Evolutionary conservation across 805 yeast species (phyloP).

Genomic region (Suhomyces sp.): DNA sequence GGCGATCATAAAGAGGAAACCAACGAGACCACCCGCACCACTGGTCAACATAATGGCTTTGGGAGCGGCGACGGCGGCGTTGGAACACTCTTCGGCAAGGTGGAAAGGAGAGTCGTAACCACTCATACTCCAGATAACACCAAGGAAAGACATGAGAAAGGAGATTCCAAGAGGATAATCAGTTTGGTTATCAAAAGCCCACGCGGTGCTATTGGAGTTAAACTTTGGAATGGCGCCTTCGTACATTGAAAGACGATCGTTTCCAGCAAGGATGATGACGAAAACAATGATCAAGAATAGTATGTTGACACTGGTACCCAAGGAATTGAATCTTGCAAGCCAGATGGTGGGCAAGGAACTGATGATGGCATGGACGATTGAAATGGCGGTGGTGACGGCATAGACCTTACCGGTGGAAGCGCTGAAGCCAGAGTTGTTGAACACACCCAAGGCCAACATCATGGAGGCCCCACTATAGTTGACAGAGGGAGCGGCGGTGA

Average conservation of each 20-base stretch:
- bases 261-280: slow-evolving; percentile 54
- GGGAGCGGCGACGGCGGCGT: slow-evolving; percentile 66
- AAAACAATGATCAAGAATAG: slow-evolving; percentile 51
- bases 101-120: slow-evolving; percentile 78
- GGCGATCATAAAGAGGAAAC: slow-evolving; percentile 57
- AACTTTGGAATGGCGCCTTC: slow-evolving; percentile 42
- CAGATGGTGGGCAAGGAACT: slow-evolving; percentile 55
- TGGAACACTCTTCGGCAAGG: slow-evolving; percentile 68
- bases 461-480: slow-evolving; percentile 56
- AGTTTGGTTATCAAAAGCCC: slow-evolving; percentile 57
- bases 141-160: slow-evolving; percentile 54
- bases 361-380: slow-evolving; percentile 46
- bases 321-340: slow-evolving; percentile 51
- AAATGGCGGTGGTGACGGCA: slow-evolving; percentile 52
- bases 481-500: slow-evolving; percentile 62
- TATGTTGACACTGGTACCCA: slow-evolving; percentile 51
- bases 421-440: slow-evolving; percentile 38
- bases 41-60: slow-evolving; percentile 63
- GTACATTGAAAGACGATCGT: slow-evolving; percentile 37
- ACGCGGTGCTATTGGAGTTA: slow-evolving; percentile 49
- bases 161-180: slow-evolving; percentile 66
- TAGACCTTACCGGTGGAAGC: slow-evolving; percentile 51
- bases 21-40: slow-evolving; percentile 52
- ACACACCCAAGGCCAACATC: slow-evolving; percentile 51
- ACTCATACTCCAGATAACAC: slow-evolving; percentile 72